phyloP scores from a whole-genome alignment of 495 filamentous ascomycete species.

The Oidiodendron maius region DNA sequence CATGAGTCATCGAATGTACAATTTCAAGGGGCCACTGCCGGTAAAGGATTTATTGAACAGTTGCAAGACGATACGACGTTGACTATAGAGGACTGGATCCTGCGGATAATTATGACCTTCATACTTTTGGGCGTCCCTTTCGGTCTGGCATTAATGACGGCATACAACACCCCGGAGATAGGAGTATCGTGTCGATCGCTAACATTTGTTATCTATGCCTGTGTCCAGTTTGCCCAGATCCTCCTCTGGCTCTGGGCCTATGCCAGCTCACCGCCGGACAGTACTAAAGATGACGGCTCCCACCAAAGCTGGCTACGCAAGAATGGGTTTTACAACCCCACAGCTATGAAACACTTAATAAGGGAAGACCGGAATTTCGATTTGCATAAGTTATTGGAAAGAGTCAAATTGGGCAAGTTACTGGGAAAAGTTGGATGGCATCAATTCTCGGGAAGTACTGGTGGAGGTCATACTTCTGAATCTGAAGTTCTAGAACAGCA shows the following conservation, averaged over 20 bases:
- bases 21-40: no score
- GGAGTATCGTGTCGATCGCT: slow-evolving; percentile 37
- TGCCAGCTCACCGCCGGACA: slow-evolving; percentile 3
- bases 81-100: slow-evolving; percentile 21
- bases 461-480: no score
- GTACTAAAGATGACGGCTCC: not conserved
- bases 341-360: no score
- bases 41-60: no score
- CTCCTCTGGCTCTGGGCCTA: slow-evolving; percentile 26
- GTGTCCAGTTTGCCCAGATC: slow-evolving; percentile 31
- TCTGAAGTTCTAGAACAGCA: not conserved
- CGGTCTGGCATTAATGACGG: slow-evolving; percentile 30
- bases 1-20: no score
- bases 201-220: slow-evolving; percentile 34
- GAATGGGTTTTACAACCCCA: slow-evolving; percentile 14
- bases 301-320: slow-evolving; percentile 3
- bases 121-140: slow-evolving; percentile 29
- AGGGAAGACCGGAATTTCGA: no score
- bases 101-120: slow-evolving; percentile 23
- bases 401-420: no score
- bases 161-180: slow-evolving; percentile 34
- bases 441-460: no score
- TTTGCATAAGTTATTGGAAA: no score
- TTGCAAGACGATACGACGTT: no score
- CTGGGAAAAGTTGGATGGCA: no score